Percentiles rank a stretch among this genome's conserved stretches.
These are phyloP conservation scores for Cladophialophora psammophila DNA, from an alignment of 2,329 filamentous ascomycete genomes.

Conservation along the genomic window DNA sequence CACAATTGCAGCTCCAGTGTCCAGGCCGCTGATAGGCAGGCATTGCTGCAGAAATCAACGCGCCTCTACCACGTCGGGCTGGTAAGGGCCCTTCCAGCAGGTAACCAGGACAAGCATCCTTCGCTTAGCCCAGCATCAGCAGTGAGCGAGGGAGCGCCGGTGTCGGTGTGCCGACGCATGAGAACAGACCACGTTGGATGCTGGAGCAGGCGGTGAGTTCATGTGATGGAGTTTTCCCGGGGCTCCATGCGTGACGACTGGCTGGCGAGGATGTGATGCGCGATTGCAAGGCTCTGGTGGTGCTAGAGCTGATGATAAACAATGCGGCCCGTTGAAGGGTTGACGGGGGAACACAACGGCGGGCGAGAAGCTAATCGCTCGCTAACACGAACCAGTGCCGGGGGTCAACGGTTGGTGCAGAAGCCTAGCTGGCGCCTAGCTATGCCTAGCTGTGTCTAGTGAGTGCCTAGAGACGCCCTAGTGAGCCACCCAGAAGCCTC, in stretches of 20 bases:
- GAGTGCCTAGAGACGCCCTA: not conserved
- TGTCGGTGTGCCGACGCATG: slow-evolving; percentile 22
- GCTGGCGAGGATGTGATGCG: slow-evolving; percentile 19
- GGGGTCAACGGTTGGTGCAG: slow-evolving; percentile 12
- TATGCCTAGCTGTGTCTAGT: not conserved
- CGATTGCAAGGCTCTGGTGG: not conserved
- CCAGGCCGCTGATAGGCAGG: slow-evolving; percentile 34
- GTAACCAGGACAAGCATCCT: slow-evolving; percentile 13
- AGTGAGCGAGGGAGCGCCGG: slow-evolving; percentile 3
- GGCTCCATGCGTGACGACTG: not conserved
- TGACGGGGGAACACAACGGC: slow-evolving; percentile 32
- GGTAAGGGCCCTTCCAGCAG: not conserved
- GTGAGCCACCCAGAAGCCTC: not conserved
- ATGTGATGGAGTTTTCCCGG: slow-evolving; percentile 26
- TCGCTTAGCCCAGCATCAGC: slow-evolving; percentile 6
- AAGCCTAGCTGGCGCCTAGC: not conserved
- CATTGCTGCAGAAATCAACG: slow-evolving; percentile 27
- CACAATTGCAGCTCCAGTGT: slow-evolving; percentile 13
- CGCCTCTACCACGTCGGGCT: slow-evolving; percentile 16
- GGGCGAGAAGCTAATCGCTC: slow-evolving; percentile 12
- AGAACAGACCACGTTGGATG: slow-evolving; percentile 25
- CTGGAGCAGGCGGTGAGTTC: slow-evolving; percentile 30
- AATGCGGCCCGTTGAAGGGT: slow-evolving; percentile 29
- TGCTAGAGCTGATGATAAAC: slow-evolving; percentile 26
- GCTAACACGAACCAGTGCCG: slow-evolving; percentile 10